These are phyloP conservation scores for Curvularia spicifera DNA, from an alignment of 2,329 filamentous ascomycete genomes.

Conservation along the genomic window DNA sequence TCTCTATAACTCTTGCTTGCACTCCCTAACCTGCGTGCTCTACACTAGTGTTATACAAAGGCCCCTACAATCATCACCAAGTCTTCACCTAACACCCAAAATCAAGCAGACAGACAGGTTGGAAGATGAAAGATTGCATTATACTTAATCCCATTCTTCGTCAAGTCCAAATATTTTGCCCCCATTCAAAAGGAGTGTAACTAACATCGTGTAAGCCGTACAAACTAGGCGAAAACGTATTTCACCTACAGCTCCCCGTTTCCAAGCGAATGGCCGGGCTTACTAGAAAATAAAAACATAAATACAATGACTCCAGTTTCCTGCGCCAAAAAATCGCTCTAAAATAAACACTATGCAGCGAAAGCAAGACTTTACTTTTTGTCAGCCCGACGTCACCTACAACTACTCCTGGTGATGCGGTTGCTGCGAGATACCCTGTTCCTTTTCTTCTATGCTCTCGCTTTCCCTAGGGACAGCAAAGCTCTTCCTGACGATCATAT, in stretches of 20 bases:
- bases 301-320: not conserved
- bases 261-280: not conserved
- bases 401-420: not conserved
- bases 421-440: slow-evolving; percentile 23
- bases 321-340: slow-evolving; percentile 1
- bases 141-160: not conserved
- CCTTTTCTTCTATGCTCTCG: slow-evolving; percentile 26
- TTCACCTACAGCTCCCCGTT: not conserved
- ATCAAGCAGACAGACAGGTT: not conserved
- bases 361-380: not conserved
- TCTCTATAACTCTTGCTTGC: not conserved
- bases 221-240: not conserved
- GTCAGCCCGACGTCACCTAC: not conserved
- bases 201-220: not conserved
- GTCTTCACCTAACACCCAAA: not conserved
- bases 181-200: not conserved
- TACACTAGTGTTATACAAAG: not conserved
- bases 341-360: not conserved
- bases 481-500: slow-evolving; percentile 44
- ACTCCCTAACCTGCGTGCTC: not conserved
- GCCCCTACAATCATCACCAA: not conserved
- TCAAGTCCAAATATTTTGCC: not conserved
- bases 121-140: not conserved
- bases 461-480: slow-evolving; percentile 31
- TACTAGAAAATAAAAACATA: not conserved